These are phyloP conservation scores for Macadamia tetraphylla DNA, from an alignment of 164 flowering plant species.

Conservation along the genomic window DNA sequence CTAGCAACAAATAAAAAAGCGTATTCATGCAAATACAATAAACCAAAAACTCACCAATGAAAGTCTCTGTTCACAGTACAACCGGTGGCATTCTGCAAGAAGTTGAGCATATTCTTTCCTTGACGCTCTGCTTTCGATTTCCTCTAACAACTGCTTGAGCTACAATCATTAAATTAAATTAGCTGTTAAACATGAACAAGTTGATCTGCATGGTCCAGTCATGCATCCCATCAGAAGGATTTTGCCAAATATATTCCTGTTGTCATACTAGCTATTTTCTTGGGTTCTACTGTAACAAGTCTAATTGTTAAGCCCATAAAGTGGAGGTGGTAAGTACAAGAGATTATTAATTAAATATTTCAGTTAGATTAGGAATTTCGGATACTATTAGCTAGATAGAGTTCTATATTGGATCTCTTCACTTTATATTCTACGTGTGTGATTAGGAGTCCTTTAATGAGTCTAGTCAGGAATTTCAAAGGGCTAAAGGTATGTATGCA, in stretches of 20 bases:
- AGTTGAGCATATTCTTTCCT: constrained; percentile 85
- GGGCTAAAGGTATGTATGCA: no score
- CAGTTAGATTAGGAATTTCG: no score
- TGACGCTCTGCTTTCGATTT: constrained; percentile 84
- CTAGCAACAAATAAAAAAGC: constrained; percentile 3
- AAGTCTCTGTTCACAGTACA: constrained; percentile 94
- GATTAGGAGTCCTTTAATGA: no score
- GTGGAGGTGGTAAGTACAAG: no score
- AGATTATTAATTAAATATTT: no score
- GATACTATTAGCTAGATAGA: no score
- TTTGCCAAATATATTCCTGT: not conserved
- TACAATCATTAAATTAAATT: constrained; percentile 26
- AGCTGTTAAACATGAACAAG: not conserved
- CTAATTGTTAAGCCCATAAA: no score
- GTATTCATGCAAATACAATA: constrained; percentile 5
- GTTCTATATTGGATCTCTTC: no score
- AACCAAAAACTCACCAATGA: constrained; percentile 56
- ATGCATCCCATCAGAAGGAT: not conserved
- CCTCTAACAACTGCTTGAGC: constrained; percentile 84
- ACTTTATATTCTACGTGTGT: no score
- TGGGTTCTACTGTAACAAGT: no score
- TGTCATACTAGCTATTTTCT: not conserved
- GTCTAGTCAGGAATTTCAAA: no score
- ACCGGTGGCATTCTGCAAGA: constrained; percentile 84
- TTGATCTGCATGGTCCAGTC: not conserved